Base-by-base conservation (phyloP, 441 rosid genomes). In the Raphanus hybrid region DNA sequence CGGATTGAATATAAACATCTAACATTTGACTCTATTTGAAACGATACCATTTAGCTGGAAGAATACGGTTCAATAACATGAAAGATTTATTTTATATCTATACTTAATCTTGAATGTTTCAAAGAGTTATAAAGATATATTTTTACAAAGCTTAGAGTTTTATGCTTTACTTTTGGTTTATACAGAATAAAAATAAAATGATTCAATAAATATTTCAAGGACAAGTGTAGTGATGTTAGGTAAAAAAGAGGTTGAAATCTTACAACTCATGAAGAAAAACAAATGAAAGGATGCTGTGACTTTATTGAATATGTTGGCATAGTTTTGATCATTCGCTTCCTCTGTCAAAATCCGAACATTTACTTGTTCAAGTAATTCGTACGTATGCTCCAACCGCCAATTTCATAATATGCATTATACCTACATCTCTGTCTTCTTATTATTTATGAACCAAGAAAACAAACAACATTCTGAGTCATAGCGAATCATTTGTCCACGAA, bases 301-400 rank as follows among this genome's bases (percentile, higher is more conserved):
- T 78, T 68, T 12, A 78, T 68, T 74, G 8, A 78, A 78, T 69
- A 78, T 55, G 67, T 69, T 79, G 82, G 82, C 75, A 74, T 68
- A 61, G 63, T 73, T 69, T 69, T 69, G 71, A 41, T 74, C 63
- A 69, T 74, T 79, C 34, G 35, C 45, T 57, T 74, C 67, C 43
- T 69, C 82, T 78, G 78, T 79, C 74, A 69, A 79, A 57, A 69
- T 74, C 63, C 78, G 29, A 71, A 79, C 75, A 79, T 64, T 69
- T 74, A 74, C 82, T 79, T 34, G 75, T 74, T 79, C 67, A 68
- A 74, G 82, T 62, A 79, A 79, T 57, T 57, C 59, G 79, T 79
- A 74, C 75, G 63, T 79, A 74, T 75, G 68, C 75, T 43, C 72
- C 79, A 79, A 79, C 82, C 71, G 82, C 18, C 73, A 75, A 79